Evolutionary conservation across 75 land plant species (phyloP), one percentile per base, ranked within the genome.

Genomic region (Ceratopteris richardii): DNA sequence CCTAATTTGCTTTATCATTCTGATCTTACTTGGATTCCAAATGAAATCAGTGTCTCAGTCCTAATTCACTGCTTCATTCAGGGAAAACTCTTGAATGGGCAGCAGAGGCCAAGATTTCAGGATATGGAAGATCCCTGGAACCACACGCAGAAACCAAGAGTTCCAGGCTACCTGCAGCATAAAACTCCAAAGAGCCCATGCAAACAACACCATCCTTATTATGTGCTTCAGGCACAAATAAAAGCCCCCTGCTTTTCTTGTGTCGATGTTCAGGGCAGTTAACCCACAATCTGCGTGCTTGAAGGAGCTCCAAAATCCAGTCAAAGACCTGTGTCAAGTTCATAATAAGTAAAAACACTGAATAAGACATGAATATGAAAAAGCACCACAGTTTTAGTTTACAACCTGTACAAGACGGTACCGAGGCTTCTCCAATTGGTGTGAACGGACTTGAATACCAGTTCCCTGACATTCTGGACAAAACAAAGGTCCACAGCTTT

Each of bases 401-500:
- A 51, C 33, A 61, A 91, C 98, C 88, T 94, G 78, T 22, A 84
- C 78, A 27, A 83, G 80, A 20, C 78, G 61, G 37, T 78, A 56
- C 19, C 69, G 77, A n/a, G 88, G 88, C 18, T 64, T 77, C 70
- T 94, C 96, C 50, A 85, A 61, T 46, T 83, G 81, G 39, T 74
- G 74, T 37, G 79, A 77, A 30, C 68, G 53, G 40, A 82, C 47
- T 51, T 57, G 29, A 1, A 75, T 56, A 20, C 98, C 96, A 63
- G 91, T 90, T 0, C 98, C 98, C 60, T 90, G 96, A 65, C 98
- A 94, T 44, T 83, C 96, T 25, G 98, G 96, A 40, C 96, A 94
- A 60, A 94, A 70, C 5, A 83, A 59, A 51, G 80, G 82, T 68
- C 72, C 53, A 23, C 41, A 57, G 24, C 36, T 22, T 20, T 26